phyloP scores from a whole-genome alignment of 2,329 filamentous ascomycete species.

The Venturiaceae sp. region DNA sequence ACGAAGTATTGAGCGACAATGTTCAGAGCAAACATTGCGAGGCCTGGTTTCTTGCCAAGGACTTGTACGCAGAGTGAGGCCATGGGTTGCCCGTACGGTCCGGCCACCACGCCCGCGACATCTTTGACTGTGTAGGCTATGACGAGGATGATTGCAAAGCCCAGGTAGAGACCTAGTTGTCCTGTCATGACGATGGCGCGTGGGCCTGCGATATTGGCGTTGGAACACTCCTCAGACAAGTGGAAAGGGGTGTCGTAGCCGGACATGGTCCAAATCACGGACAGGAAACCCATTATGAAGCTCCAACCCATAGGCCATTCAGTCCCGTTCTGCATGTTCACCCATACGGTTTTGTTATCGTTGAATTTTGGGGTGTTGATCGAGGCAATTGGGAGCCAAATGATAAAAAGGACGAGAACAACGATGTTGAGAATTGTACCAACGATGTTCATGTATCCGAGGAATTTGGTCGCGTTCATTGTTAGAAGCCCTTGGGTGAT shows the following conservation, averaged over 20 bases:
- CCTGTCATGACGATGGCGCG: conserved; percentile 47
- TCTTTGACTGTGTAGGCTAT: conserved; percentile 49
- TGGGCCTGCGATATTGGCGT: conserved; percentile 41
- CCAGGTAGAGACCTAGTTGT: conserved; percentile 44
- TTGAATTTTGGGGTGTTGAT: conserved; percentile 34
- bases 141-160: conserved; percentile 49
- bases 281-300: conserved; percentile 50
- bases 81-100: conserved; percentile 41
- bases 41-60: conserved; percentile 41
- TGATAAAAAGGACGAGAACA: conserved; percentile 39
- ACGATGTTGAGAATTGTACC: conserved; percentile 49
- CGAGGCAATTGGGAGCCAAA: conserved; percentile 40
- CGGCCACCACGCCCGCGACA: conserved; percentile 32
- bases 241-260: conserved; percentile 38
- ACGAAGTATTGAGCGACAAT: conserved; percentile 47
- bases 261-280: conserved; percentile 52
- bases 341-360: conserved; percentile 46
- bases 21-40: conserved; percentile 46
- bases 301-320: conserved; percentile 49
- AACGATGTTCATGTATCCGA: conserved; percentile 47
- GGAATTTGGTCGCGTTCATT: conserved; percentile 46
- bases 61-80: conserved; percentile 49
- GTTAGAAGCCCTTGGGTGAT: conserved; percentile 30
- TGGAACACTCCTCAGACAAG: conserved; percentile 24
- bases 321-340: conserved; percentile 38